Evolutionary conservation across 768 basidiomycete genomes (phyloP).

Genomic region (Mycena metata): DNA sequence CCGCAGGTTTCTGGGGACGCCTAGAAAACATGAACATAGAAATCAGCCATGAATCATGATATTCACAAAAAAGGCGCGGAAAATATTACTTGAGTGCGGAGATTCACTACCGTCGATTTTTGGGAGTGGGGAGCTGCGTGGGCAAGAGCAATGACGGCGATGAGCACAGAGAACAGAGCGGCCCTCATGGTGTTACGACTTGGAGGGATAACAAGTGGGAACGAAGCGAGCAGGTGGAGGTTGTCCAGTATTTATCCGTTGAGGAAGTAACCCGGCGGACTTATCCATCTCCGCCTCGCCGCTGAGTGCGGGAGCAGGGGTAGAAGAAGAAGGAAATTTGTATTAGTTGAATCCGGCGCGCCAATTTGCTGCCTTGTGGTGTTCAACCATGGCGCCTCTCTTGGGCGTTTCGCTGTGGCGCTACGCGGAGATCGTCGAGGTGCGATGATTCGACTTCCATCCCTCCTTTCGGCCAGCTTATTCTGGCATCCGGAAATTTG

Average conservation of each 20-base stretch:
- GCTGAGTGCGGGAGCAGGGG: constrained; percentile 8
- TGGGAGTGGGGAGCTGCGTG: neutral
- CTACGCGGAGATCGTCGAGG: constrained; percentile 6
- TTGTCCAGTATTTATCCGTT: constrained; percentile 13
- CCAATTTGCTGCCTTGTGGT: neutral
- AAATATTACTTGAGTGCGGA: constrained; percentile 5
- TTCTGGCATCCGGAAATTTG: too few species aligned
- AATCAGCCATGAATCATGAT: neutral
- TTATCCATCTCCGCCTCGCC: constrained; percentile 5
- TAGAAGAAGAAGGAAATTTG: neutral
- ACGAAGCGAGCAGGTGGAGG: constrained; percentile 6
- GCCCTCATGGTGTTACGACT: constrained; percentile 12
- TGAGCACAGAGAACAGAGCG: constrained; percentile 2
- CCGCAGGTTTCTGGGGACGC: constrained; percentile 17
- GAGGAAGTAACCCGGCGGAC: neutral
- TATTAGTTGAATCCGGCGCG: neutral
- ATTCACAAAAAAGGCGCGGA: neutral
- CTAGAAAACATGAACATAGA: neutral
- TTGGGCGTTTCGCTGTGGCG: constrained; percentile 9
- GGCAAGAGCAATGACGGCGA: neutral
- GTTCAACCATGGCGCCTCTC: neutral
- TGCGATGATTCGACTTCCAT: constrained; percentile 7
- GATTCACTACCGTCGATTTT: constrained; percentile 4
- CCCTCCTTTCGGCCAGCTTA: too few species aligned
- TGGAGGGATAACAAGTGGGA: constrained; percentile 1